Evolutionary conservation across 495 filamentous ascomycete genomes (phyloP).

Genomic region (Tetracladium marchalianum): DNA sequence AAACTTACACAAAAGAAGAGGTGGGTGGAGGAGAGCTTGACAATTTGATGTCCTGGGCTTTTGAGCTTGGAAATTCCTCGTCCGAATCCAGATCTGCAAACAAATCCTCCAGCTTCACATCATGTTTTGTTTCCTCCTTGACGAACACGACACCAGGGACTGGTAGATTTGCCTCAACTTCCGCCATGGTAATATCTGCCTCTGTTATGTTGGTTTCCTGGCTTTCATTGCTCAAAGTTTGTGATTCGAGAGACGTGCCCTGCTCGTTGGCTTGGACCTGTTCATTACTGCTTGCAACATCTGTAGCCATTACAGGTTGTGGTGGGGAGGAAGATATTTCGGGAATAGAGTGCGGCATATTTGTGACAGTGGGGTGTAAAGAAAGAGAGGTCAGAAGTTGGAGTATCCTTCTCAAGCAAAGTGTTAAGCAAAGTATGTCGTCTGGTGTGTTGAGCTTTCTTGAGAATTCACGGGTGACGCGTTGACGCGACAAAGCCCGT

Average conservation of each 20-base stretch:
- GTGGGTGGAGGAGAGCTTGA: slow-evolving; percentile 33
- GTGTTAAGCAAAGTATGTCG: background rate
- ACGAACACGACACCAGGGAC: slow-evolving; percentile 16
- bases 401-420: too few relatives aligned
- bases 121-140: slow-evolving; percentile 7
- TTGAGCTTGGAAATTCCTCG: slow-evolving; percentile 60
- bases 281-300: too few relatives aligned
- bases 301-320: background rate
- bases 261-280: too few relatives aligned
- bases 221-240: slow-evolving; percentile 1
- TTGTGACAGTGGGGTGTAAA: slow-evolving; percentile 2
- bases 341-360: slow-evolving; percentile 43
- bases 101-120: slow-evolving; percentile 66
- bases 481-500: background rate
- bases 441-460: background rate
- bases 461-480: background rate
- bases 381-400: background rate
- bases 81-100: slow-evolving; percentile 74
- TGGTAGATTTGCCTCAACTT: slow-evolving; percentile 12
- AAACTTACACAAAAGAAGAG: slow-evolving; percentile 29
- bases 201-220: slow-evolving; percentile 4
- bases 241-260: too few relatives aligned
- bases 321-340: background rate
- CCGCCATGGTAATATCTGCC: slow-evolving; percentile 26
- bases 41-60: slow-evolving; percentile 32